These are phyloP conservation scores for Rhizophagus clarus DNA, from an alignment of 192 early-diverging fungal species.

Conservation along the genomic window DNA sequence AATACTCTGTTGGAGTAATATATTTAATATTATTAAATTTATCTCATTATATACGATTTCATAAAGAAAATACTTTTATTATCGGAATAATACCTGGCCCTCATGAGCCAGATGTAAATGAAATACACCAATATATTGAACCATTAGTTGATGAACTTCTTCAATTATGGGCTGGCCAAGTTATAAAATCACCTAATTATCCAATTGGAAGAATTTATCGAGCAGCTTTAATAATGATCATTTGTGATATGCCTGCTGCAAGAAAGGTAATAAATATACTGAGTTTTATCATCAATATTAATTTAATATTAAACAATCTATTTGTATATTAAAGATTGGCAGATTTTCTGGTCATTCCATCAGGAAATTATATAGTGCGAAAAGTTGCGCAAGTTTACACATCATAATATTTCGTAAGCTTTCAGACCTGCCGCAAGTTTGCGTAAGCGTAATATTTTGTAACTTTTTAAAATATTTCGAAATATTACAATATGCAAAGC, in stretches of 20 bases:
- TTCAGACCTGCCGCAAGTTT: too few relatives aligned
- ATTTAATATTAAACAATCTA: too few relatives aligned
- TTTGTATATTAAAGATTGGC: background rate
- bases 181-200: background rate
- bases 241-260: background rate
- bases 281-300: background rate
- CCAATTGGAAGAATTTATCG: background rate
- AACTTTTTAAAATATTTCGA: too few relatives aligned
- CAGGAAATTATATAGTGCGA: too few relatives aligned
- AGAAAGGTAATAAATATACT: background rate
- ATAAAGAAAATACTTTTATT: background rate
- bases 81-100: background rate
- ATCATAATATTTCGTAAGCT: too few relatives aligned
- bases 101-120: background rate
- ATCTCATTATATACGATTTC: background rate
- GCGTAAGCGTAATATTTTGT: too few relatives aligned
- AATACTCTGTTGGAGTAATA: background rate
- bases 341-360: background rate
- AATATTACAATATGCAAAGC: too few relatives aligned
- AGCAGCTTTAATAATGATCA: background rate
- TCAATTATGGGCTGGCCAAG: background rate
- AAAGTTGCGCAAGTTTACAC: too few relatives aligned
- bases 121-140: background rate
- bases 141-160: background rate
- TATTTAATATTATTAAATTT: conserved; percentile 3